phyloP scores from a whole-genome alignment of 2,329 filamentous ascomycete genomes.

The Bimuria novae-zelandiae region DNA sequence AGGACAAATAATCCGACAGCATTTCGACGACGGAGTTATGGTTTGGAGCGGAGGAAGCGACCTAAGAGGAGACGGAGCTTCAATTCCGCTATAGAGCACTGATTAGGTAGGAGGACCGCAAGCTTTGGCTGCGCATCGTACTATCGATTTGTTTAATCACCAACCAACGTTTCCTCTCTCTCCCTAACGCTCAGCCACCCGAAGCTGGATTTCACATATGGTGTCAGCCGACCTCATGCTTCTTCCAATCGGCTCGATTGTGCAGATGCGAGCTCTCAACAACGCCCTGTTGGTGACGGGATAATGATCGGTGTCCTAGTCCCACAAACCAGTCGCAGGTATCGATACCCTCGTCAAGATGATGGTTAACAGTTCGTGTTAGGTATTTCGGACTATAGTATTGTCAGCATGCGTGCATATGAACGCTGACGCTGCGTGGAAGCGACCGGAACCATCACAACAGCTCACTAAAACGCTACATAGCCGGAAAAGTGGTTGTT shows the following conservation, averaged over 20 bases:
- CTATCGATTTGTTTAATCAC: too few species aligned
- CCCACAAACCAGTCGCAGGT: not conserved
- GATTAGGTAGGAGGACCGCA: too few species aligned
- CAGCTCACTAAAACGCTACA: too few species aligned
- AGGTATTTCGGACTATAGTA: too few species aligned
- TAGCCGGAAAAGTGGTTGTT: too few species aligned
- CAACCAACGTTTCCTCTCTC: too few species aligned
- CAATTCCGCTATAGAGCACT: slow-evolving; percentile 52
- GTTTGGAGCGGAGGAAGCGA: slow-evolving; percentile 93
- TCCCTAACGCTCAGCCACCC: not conserved
- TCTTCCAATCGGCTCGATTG: not conserved
- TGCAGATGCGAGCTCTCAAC: not conserved
- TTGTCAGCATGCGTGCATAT: too few species aligned
- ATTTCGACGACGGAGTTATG: slow-evolving; percentile 72
- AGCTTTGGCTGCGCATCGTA: too few species aligned
- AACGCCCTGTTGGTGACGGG: not conserved
- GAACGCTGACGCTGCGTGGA: too few species aligned
- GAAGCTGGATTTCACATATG: not conserved
- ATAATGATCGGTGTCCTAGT: not conserved
- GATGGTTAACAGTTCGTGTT: not conserved
- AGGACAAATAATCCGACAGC: slow-evolving; percentile 82
- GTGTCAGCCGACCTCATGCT: not conserved
- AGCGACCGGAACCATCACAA: too few species aligned
- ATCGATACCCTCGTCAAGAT: not conserved
- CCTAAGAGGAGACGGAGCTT: slow-evolving; percentile 78